Conservation (phyloP, 352 stramenopile genomes). For the Phytophthora colocasiae region DNA sequence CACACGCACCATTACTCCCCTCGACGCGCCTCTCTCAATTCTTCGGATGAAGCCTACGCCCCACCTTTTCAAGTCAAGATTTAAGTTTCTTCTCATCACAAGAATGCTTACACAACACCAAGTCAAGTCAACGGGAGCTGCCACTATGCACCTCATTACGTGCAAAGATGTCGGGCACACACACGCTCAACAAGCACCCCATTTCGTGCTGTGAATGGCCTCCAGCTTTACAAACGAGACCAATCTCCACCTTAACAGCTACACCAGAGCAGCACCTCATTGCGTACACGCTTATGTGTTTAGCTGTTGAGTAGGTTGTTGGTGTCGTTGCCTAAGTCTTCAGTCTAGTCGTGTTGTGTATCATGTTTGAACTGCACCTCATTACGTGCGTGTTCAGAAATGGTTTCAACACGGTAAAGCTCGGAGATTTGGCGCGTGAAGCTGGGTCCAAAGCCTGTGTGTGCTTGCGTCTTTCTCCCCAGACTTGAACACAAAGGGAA, state of each 20-base stretch:
- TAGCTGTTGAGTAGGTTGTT: constrained; percentile 1
- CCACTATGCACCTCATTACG: constrained; percentile 30
- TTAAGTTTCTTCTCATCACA: constrained; percentile 26
- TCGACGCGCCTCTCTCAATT: background rate
- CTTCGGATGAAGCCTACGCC: background rate
- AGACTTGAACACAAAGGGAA: constrained; percentile 1
- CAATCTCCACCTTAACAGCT: constrained; percentile 1
- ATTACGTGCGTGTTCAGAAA: constrained; percentile 33
- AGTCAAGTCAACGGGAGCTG: constrained; percentile 7
- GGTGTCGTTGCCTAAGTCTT: constrained; percentile 11
- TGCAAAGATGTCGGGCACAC: constrained; percentile 1
- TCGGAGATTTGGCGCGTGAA: constrained; percentile 10
- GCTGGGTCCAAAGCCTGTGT: constrained; percentile 5
- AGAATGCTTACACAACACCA: constrained; percentile 6
- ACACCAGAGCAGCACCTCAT: constrained; percentile 27
- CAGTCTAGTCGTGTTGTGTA: constrained; percentile 13
- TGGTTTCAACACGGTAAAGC: constrained; percentile 1
- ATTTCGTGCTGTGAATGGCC: background rate
- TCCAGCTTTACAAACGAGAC: constrained; percentile 5
- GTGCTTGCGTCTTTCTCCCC: background rate
- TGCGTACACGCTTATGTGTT: constrained; percentile 19
- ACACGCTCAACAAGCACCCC: too few species aligned
- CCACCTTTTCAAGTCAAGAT: too few species aligned
- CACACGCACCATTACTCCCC: constrained; percentile 23
- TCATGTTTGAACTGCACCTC: constrained; percentile 28